Base-by-base conservation (phyloP, 352 stramenopile genomes). In the Phytophthora palmivora region DNA sequence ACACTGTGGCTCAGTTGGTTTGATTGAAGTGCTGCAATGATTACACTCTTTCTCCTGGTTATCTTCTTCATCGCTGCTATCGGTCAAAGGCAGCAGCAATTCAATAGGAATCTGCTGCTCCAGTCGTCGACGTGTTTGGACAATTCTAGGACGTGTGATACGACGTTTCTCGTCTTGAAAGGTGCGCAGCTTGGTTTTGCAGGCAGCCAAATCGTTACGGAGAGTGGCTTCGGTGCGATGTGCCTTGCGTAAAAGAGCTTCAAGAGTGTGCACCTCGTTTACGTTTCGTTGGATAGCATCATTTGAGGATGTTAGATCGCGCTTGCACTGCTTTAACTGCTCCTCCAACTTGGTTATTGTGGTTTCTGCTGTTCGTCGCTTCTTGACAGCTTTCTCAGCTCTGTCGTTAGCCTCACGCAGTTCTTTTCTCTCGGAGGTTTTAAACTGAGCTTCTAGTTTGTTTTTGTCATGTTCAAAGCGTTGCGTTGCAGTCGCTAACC, bases 211-310 rank as follows among this genome's bases (percentile, higher is more conserved):
- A 14, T 81, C 59, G 18, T 59, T 67, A 0, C 68, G 55, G 5
- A 84, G 52, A 5, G 59, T 67, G 10, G 55, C 56, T 59, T 84
- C 76, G 0, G 56, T 72, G 18, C 53, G 63, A 30, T 79, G 71
- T 0, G 70, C 46, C 28, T 74, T 77, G 19, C 46, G 51, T 22
- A 82, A 42, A 9, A 70, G 46, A 8, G 21, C 34, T 37, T 78
- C 66, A 7, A 70, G 42, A n/a, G 53, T 70, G 6, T 54, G 61
- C 0, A 41, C 21, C 12, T 79, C 42, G 9, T 44, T 44, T 16
- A 54, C 16, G 1, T 59, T 16, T 12, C 36, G 63, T 36, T 64
- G 58, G 0, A 53, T 15, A 21, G 32, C 32, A 7, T 59, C 50
- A 7, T 46, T 60, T 2, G 44, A 39, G 1, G 62, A 56, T 0